Evolutionary conservation across 805 yeast species (phyloP), one percentile per base, ranked within the genome.

Genomic region (Torulaspora maleeae): DNA sequence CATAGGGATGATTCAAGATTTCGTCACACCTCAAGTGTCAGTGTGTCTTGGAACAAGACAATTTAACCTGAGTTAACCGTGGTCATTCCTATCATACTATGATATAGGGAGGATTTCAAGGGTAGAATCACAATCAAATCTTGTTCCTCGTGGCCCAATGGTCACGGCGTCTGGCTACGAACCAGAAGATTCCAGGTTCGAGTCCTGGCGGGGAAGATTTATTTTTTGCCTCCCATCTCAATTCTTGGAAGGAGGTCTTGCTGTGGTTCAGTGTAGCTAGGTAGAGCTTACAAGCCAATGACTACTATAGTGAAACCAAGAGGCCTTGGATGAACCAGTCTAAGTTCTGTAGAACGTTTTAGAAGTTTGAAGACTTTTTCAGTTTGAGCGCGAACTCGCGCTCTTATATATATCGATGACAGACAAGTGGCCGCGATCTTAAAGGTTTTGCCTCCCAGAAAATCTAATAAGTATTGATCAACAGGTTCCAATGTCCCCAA

Each of bases 81-180:
- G n/a, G n/a, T n/a, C n/a, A n/a, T n/a, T n/a, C n/a, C n/a, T n/a
- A n/a, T n/a, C n/a, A n/a, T n/a, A n/a, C n/a, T n/a, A n/a, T n/a
- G n/a, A n/a, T n/a, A n/a, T n/a, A n/a, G n/a, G n/a, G n/a, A n/a
- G n/a, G n/a, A n/a, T n/a, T n/a, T n/a, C n/a, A n/a, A n/a, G n/a
- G n/a, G n/a, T n/a, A n/a, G n/a, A n/a, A n/a, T n/a, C n/a, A n/a
- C 25, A 22, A 39, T 30, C 32, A 67, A 50, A 67, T 68, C 58
- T 71, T 70, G 74, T 77, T 77, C 82, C 81, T 77, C 81, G 79
- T 77, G 82, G 81, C 82, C 82, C 80, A 77, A 77, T 77, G 82
- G 82, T 77, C 79, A 77, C 77, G 82, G 81, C 81, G 81, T 77
- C 80, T 76, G 82, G 80, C 81, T 77, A 77, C 81, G 81, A 67